Evolutionary conservation across 148 eudicot species (phyloP).

Genomic region (Linanthus parryae): DNA sequence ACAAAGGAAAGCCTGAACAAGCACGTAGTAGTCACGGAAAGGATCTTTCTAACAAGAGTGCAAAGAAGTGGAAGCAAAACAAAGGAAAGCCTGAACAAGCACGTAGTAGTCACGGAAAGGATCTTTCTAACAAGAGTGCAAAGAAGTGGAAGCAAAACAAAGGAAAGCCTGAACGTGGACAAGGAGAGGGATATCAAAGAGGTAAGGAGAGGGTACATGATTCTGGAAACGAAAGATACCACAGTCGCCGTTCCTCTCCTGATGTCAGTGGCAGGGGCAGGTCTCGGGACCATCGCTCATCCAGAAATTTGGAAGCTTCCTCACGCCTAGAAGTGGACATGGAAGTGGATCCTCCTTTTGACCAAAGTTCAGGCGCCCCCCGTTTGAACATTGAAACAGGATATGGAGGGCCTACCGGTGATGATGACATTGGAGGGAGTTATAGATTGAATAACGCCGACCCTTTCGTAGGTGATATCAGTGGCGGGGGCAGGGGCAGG

Average conservation of each 20-base stretch:
- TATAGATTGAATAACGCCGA: too few species aligned
- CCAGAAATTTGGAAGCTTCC: conserved; percentile 3
- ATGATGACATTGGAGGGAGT: too few species aligned
- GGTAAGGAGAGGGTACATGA: not conserved
- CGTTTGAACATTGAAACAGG: too few species aligned
- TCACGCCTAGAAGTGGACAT: conserved; percentile 13
- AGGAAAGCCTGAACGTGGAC: conserved; percentile 14
- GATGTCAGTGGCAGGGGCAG: conserved; percentile 4
- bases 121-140: conserved; percentile 10
- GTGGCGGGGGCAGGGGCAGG: too few species aligned
- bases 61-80: not conserved
- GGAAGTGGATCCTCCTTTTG: conserved; percentile 9
- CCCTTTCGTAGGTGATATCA: too few species aligned
- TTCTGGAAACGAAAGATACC: not conserved
- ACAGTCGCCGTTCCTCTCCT: conserved; percentile 21
- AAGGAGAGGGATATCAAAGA: conserved; percentile 8
- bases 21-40: conserved; percentile 11
- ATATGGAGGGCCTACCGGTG: too few species aligned
- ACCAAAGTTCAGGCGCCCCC: conserved; percentile 10
- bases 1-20: too few species aligned
- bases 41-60: conserved; percentile 10
- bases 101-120: conserved; percentile 12
- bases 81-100: too few species aligned
- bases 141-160: conserved; percentile 21
- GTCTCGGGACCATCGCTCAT: too few species aligned